Base-by-base conservation (phyloP, 352 stramenopile species). In the Phytophthora ohioensis region DNA sequence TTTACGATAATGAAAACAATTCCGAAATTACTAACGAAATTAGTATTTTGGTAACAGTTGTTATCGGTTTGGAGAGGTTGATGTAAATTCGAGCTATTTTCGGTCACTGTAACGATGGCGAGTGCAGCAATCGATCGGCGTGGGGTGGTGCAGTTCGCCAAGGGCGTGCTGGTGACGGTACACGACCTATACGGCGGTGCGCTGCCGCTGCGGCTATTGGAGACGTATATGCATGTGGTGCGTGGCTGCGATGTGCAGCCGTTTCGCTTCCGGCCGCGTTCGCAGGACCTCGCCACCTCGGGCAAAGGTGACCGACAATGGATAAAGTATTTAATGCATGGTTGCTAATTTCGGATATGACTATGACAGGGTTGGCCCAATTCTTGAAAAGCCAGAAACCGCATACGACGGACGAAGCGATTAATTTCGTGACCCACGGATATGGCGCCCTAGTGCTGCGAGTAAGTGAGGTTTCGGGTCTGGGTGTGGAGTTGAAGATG, bases 371-470 rank as follows among this genome's bases (percentile, higher is more conserved):
- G 64, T 72, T 93, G 7, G 74, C 73, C 30, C 56, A 82, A 36
- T 79, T 92, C 32, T 65, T 93, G 15, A 76, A 76, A 6, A 71
- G 72, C 5, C 82, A 78, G n/a, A 93, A 93, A 54, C 86, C 86
- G 1, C 82, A 93, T 52, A 85, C 71, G 4, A 67, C 63, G 2
- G 79, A 87, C 56, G 81, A 91, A 56, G 67, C 77, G 4, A 64
- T 91, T 47, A 76, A 91, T 72, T 91, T 93, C 53, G 81, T 93
- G 34, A 92, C 86, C 0, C 86, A 90, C 46, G 86, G 82, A 69
- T 93, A 93, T 48, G 86, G 86, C 9, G 78, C 86, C 0, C 56
- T 93, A 13, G 84, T 93, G 39, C 68, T 93, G 17, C 80, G 86
- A 41, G 86, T 88, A 53, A 45, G 75, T 58, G 12, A 47, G 17